Conservation (phyloP, 2,329 filamentous ascomycete species). For the Phialophora tarda region DNA sequence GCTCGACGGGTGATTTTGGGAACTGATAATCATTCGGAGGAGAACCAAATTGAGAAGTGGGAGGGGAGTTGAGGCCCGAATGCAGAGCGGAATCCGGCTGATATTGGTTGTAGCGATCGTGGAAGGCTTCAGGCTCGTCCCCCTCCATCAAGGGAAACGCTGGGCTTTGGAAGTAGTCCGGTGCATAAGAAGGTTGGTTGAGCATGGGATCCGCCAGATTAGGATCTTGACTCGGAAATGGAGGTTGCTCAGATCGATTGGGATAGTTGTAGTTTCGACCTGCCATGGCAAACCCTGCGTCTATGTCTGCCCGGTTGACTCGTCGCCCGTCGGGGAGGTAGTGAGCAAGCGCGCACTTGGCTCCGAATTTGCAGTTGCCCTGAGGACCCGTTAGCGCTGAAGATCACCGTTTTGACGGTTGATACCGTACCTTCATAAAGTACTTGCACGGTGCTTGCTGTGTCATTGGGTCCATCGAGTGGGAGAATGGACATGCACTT, state of each 20-base stretch:
- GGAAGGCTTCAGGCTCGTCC: conserved; percentile 50
- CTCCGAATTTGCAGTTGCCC: conserved; percentile 99
- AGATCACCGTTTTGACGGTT: background rate
- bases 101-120: conserved; percentile 46
- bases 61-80: conserved; percentile 63
- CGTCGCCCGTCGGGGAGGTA: conserved; percentile 90
- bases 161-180: conserved; percentile 46
- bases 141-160: conserved; percentile 51
- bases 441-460: conserved; percentile 96
- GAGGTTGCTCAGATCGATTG: conserved; percentile 69
- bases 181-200: conserved; percentile 59
- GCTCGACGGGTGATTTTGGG: conserved; percentile 75
- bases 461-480: conserved; percentile 82
- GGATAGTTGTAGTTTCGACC: conserved; percentile 32
- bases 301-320: conserved; percentile 73
- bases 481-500: conserved; percentile 92
- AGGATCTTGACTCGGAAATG: conserved; percentile 69
- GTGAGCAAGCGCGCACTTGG: conserved; percentile 96
- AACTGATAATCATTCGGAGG: conserved; percentile 79
- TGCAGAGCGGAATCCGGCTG: conserved; percentile 63
- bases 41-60: conserved; percentile 76
- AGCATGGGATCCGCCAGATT: conserved; percentile 75
- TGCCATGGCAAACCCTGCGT: conserved; percentile 55
- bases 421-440: conserved; percentile 81
- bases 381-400: conserved; percentile 46